Evolutionary conservation across 163 green algal genomes (phyloP).

Genomic region (Chloromonas sp.): DNA sequence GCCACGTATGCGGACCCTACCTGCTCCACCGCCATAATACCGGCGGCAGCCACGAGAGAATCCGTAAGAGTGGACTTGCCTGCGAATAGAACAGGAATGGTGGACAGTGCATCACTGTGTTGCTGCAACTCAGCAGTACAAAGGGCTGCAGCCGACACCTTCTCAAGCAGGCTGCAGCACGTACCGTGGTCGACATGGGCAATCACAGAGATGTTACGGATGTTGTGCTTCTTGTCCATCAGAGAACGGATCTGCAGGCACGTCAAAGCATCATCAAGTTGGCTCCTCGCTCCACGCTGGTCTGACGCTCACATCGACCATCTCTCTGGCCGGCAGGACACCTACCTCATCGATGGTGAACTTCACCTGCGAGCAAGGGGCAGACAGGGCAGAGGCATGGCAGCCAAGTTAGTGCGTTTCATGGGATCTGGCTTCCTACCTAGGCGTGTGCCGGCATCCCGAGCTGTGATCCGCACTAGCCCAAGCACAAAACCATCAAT

Average conservation of each 20-base stretch:
- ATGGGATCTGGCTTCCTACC: too few relatives aligned
- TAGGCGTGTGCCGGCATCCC: too few relatives aligned
- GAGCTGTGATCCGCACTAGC: too few relatives aligned
- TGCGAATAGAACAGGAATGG: constrained; percentile 20
- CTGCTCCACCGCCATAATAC: constrained; percentile 97
- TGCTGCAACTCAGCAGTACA: neutral
- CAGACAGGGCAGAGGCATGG: neutral
- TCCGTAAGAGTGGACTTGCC: constrained; percentile 99
- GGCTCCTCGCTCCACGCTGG: neutral
- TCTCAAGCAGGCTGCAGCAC: neutral
- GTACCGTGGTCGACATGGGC: constrained; percentile 96
- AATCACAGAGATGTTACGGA: constrained; percentile 96
- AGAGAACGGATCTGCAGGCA: constrained; percentile 62
- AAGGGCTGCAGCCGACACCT: neutral
- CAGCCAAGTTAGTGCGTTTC: neutral
- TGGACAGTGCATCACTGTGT: neutral
- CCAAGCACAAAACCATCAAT: too few relatives aligned
- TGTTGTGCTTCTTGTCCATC: constrained; percentile 97
- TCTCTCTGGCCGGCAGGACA: too few relatives aligned
- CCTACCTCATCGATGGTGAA: constrained; percentile 37
- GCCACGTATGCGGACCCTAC: constrained; percentile 23
- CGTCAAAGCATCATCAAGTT: neutral
- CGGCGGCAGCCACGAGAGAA: constrained; percentile 96
- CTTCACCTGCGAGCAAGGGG: constrained; percentile 14
- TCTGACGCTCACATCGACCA: neutral